Base-by-base conservation (phyloP, 257 asterid genomes). In the Solanum ossicruentum region DNA sequence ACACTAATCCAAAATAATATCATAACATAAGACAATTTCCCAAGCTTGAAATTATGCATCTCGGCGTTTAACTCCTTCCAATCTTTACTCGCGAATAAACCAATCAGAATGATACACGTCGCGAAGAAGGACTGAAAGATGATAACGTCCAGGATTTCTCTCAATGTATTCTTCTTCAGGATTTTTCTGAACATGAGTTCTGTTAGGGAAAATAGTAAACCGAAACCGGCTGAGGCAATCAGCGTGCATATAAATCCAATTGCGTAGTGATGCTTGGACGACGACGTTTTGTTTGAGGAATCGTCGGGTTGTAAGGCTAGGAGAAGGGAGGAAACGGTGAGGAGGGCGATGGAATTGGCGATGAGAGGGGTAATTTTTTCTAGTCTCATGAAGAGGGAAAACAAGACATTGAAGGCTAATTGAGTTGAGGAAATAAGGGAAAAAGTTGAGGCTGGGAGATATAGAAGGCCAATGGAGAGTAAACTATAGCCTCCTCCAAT, bases 321-420 rank as follows among this genome's bases (percentile, higher is more conserved):
- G 20, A 88, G 87, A 15, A 82, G 52, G 17, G 88, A 47, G 21
- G 95, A 92, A 2, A 84, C 52, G 2, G 93, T 90, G 78, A 91
- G 89, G 51, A 92, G 91, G 16, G 89, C 20, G 2, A 90, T 17
- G n/a, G 92, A 87, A 36, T 92, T 90, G 21, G 89, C 23, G 3
- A 86, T 41, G 2, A 79, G 21, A 41, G 89, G 89, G 8, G 91
- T 89, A 61, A 89, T 41, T 60, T 86, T 90, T 41, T 88, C 91
- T 0, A 86, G 65, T 72, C 88, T 90, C 86, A 90, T 82, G 65
- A 88, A 86, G 85, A 83, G 72, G 32, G 94, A 89, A 60, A 90
- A 91, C 71, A 92, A 21, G 8, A 91, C 93, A 28, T 86, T 88
- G 91, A 92, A 89, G 1, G 87, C 94, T 36, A 90, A 80, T 58